These are phyloP conservation scores for Spergularia marina DNA, from an alignment of 148 eudicot species.

Conservation along the genomic window DNA sequence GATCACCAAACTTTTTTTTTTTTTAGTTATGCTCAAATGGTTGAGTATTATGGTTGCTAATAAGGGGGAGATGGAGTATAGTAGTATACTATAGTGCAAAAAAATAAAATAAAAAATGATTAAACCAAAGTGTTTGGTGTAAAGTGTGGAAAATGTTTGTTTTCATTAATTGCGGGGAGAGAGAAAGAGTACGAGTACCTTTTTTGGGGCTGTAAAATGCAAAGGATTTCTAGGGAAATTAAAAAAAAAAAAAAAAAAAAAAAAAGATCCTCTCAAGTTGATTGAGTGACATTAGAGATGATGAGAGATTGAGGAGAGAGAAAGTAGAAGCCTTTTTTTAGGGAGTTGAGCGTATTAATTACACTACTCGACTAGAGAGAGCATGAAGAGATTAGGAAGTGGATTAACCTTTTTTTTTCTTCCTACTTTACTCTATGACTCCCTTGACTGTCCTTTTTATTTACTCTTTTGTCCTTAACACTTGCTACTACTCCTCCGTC, in stretches of 20 bases:
- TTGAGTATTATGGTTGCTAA: not conserved
- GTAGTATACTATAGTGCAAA: not conserved
- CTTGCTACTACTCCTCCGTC: not conserved
- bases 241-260: conserved; percentile 4
- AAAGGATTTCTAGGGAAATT: conserved; percentile 24
- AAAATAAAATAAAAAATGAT: not conserved
- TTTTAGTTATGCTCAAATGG: too few relatives aligned
- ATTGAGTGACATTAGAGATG: conserved; percentile 29
- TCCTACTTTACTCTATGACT: conserved; percentile 11
- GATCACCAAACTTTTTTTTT: too few relatives aligned
- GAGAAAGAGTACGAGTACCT: conserved; percentile 7
- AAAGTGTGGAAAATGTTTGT: conserved; percentile 28
- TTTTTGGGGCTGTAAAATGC: not conserved
- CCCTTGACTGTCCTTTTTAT: conserved; percentile 13
- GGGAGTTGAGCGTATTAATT: conserved; percentile 16
- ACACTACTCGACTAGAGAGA: not conserved
- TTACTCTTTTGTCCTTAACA: not conserved
- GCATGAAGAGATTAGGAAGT: conserved; percentile 18
- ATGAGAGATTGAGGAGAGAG: conserved; percentile 4
- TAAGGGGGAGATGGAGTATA: not conserved
- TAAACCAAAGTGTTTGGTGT: not conserved
- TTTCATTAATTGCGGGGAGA: conserved; percentile 33
- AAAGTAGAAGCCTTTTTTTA: conserved; percentile 23
- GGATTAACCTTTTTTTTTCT: not conserved
- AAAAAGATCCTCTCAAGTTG: not conserved